Evolutionary conservation across 352 stramenopile genomes (phyloP).

Genomic region (Albugo laibachii): DNA sequence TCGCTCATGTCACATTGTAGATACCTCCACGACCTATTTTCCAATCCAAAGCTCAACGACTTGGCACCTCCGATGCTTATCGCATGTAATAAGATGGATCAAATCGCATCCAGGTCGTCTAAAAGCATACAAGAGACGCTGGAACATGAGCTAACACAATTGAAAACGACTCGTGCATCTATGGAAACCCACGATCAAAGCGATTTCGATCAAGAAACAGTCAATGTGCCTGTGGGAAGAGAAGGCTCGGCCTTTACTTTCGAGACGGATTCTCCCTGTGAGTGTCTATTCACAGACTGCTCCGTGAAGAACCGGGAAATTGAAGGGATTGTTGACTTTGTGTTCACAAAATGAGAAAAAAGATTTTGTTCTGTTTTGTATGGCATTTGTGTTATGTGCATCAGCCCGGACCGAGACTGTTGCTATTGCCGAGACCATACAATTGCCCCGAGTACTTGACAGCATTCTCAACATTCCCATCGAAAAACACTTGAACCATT

Average conservation of each 20-base stretch:
- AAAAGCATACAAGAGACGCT: slow-evolving; percentile 32
- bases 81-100: slow-evolving; percentile 72
- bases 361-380: not conserved
- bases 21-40: slow-evolving; percentile 76
- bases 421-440: slow-evolving; percentile 62
- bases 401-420: not conserved
- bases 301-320: slow-evolving; percentile 32
- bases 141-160: slow-evolving; percentile 65
- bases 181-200: slow-evolving; percentile 52
- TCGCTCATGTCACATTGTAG: slow-evolving; percentile 8
- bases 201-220: slow-evolving; percentile 19
- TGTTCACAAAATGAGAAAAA: not conserved
- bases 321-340: not conserved
- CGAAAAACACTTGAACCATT: slow-evolving; percentile 78
- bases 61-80: slow-evolving; percentile 42
- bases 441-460: slow-evolving; percentile 72
- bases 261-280: slow-evolving; percentile 57
- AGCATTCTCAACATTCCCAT: slow-evolving; percentile 67
- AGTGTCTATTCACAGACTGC: slow-evolving; percentile 46
- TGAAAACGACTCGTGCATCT: slow-evolving; percentile 74
- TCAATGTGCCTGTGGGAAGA: slow-evolving; percentile 43
- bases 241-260: slow-evolving; percentile 60
- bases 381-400: not conserved
- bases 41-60: slow-evolving; percentile 69
- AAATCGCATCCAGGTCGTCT: slow-evolving; percentile 17